Conservation (phyloP, 495 filamentous ascomycete species). For the Penicillium coffeae region DNA sequence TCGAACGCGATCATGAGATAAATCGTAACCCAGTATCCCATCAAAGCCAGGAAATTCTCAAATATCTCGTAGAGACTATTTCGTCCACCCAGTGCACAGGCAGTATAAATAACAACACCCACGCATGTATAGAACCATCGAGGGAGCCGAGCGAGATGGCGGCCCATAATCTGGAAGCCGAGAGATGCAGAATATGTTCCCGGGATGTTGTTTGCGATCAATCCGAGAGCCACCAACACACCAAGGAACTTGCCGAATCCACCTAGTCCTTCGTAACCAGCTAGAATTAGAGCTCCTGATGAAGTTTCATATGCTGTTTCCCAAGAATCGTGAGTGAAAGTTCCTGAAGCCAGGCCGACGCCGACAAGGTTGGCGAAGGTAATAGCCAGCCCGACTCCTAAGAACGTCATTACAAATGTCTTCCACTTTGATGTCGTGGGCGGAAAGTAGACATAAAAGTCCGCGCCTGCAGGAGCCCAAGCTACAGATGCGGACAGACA, state of each 20-base stretch:
- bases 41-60: slow-evolving; percentile 55
- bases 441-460: slow-evolving; percentile 53
- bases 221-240: slow-evolving; percentile 58
- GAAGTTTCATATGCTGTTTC: slow-evolving; percentile 49
- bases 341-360: slow-evolving; percentile 60
- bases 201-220: slow-evolving; percentile 62
- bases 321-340: slow-evolving; percentile 47
- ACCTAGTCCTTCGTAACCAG: slow-evolving; percentile 52
- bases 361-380: slow-evolving; percentile 58
- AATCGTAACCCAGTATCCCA: slow-evolving; percentile 58
- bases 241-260: slow-evolving; percentile 62
- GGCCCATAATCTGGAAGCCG: slow-evolving; percentile 54
- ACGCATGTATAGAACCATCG: slow-evolving; percentile 49
- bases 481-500: slow-evolving; percentile 51
- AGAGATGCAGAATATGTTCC: slow-evolving; percentile 59
- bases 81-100: slow-evolving; percentile 51
- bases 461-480: slow-evolving; percentile 44
- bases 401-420: slow-evolving; percentile 37
- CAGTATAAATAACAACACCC: slow-evolving; percentile 50
- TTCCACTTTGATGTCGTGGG: slow-evolving; percentile 36
- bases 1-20: slow-evolving; percentile 50
- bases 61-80: slow-evolving; percentile 53
- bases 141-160: slow-evolving; percentile 40
- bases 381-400: slow-evolving; percentile 46
- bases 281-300: slow-evolving; percentile 59